Percentiles rank a stretch among this genome's conserved stretches.
These are phyloP conservation scores for Chaetomium olivaceum DNA, from an alignment of 2,329 filamentous ascomycete genomes.

Conservation along the genomic window DNA sequence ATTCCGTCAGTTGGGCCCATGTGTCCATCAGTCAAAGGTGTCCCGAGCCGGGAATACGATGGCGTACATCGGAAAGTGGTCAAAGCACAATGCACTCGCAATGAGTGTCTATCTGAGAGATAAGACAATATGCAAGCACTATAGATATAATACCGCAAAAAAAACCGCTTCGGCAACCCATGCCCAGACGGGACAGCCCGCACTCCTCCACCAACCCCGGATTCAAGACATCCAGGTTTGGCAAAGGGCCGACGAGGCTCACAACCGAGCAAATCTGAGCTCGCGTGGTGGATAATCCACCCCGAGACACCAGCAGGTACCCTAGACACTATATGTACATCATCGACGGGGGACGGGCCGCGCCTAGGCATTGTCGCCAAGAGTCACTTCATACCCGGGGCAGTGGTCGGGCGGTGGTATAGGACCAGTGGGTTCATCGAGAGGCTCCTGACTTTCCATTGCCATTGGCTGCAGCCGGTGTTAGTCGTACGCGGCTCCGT, in stretches of 20 bases:
- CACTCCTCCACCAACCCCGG: conserved; percentile 8
- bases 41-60: neutral
- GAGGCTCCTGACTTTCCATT: neutral
- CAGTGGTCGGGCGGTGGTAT: neutral
- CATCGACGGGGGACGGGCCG: neutral
- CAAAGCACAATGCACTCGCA: neutral
- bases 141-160: neutral
- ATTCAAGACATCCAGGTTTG: neutral
- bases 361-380: conserved; percentile 1
- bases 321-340: conserved; percentile 8
- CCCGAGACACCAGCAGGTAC: conserved; percentile 6
- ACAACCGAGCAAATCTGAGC: neutral
- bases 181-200: conserved; percentile 27
- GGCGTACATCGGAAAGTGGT: neutral
- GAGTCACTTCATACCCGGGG: conserved; percentile 5
- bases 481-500: neutral
- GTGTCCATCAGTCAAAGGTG: neutral
- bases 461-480: neutral
- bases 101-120: neutral
- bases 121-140: neutral
- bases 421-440: neutral
- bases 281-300: conserved; percentile 3
- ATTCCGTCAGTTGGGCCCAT: neutral
- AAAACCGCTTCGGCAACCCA: neutral
- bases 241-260: neutral